These are phyloP conservation scores for Yamadazyma akitaensis DNA, from an alignment of 805 yeast species.

Conservation along the genomic window DNA sequence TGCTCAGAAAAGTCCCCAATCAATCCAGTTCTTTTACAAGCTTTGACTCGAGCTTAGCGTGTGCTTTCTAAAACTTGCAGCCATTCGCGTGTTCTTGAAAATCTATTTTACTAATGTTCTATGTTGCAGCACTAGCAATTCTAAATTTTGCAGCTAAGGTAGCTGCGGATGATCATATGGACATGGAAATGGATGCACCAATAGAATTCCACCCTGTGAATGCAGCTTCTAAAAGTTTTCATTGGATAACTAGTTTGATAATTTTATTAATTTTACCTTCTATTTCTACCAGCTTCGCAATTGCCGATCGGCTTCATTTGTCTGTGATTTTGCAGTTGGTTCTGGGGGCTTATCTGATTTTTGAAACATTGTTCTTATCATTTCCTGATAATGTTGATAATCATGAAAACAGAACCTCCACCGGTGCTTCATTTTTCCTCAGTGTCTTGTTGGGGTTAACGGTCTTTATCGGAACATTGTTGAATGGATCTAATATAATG, in stretches of 20 bases:
- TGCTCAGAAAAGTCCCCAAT: too few relatives aligned
- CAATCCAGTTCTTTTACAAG: too few relatives aligned
- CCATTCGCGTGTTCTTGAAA: not conserved
- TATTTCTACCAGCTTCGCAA: constrained; percentile 48
- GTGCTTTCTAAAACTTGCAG: too few relatives aligned
- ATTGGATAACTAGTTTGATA: constrained; percentile 56
- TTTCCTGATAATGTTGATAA: constrained; percentile 61
- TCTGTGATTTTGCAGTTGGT: constrained; percentile 46
- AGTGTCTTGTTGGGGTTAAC: constrained; percentile 44
- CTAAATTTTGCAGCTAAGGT: not conserved
- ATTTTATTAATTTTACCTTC: constrained; percentile 55
- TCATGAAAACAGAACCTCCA: constrained; percentile 64
- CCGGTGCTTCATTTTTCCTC: constrained; percentile 67
- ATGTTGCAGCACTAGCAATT: not conserved
- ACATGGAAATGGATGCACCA: constrained; percentile 22
- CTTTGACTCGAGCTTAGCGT: too few relatives aligned
- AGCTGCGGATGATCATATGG: constrained; percentile 1
- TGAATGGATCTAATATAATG: constrained; percentile 50
- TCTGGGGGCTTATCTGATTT: constrained; percentile 46
- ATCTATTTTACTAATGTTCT: not conserved
- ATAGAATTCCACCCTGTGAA: constrained; percentile 43
- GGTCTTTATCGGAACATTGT: constrained; percentile 52
- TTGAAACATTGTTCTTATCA: constrained; percentile 55
- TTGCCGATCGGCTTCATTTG: constrained; percentile 49
- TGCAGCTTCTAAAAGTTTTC: constrained; percentile 55